These are phyloP conservation scores for Antarctomyces pellizariae DNA, from an alignment of 495 filamentous ascomycete species.

Conservation along the genomic window DNA sequence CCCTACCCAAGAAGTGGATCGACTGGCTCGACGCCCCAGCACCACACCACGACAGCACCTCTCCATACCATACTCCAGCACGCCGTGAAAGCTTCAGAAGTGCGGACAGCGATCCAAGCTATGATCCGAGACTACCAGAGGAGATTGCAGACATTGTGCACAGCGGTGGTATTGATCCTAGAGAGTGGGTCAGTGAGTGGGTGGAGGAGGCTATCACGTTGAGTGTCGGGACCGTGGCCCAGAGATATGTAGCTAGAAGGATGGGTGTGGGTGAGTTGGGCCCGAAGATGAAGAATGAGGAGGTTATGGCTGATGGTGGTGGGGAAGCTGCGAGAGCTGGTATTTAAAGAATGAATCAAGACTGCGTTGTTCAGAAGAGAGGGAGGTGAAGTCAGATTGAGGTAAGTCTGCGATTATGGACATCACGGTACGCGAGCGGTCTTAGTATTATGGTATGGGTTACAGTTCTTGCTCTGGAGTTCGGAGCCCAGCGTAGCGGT, in stretches of 20 bases:
- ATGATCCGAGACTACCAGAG: constrained; percentile 33
- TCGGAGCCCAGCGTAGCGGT: too few relatives aligned
- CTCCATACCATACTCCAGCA: constrained; percentile 13
- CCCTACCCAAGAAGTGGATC: constrained; percentile 69
- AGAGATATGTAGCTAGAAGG: constrained; percentile 78
- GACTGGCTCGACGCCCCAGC: constrained; percentile 71
- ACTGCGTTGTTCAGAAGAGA: too few relatives aligned
- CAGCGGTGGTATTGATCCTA: constrained; percentile 71
- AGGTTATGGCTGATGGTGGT: constrained; percentile 42
- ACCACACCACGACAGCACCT: constrained; percentile 22
- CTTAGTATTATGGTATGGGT: too few relatives aligned
- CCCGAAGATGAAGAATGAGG: constrained; percentile 54
- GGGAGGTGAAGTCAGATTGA: too few relatives aligned
- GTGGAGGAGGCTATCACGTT: constrained; percentile 72
- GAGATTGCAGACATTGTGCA: constrained; percentile 78
- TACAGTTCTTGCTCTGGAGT: too few relatives aligned
- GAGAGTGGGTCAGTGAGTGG: constrained; percentile 97
- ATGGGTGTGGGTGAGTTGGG: constrained; percentile 88
- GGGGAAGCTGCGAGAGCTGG: constrained; percentile 66
- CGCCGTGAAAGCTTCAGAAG: constrained; percentile 15
- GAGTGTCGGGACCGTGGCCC: constrained; percentile 68
- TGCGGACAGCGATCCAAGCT: constrained; percentile 7
- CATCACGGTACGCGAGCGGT: too few relatives aligned
- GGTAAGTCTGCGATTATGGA: too few relatives aligned
- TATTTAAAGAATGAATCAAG: too few relatives aligned